Base-by-base conservation (phyloP, 179 eudicot species). In the Beta macrorhiza region DNA sequence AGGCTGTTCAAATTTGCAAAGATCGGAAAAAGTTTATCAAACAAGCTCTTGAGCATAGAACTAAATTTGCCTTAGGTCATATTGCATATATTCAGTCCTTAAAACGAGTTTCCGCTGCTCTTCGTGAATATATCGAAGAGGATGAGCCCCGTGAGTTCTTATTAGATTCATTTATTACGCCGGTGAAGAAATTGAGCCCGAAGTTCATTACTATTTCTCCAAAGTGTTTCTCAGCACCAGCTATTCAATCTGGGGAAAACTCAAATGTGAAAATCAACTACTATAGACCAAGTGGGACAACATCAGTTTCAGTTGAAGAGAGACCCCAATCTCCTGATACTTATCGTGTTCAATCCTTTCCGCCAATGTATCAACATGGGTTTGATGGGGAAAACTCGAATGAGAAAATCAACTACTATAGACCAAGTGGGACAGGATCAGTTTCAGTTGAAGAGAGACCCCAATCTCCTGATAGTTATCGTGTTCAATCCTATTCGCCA, bases 31-130 rank as follows among this genome's bases (percentile, higher is more conserved):
- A 82, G 82, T 95, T 94, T 87, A 92, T 95, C 49, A 92, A 91
- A 81, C 93, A 93, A 88, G 99, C 99, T 6, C 94, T 95, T 71
- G 98, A 94, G 88, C 88, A 92, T 16, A 86, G 98, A 82, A 86
- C 81, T 63, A 83, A 74, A 57, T 94, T 95, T 83, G 97, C 98
- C 68, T 85, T 93, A 3, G 93, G 92, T 74, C 99, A 95, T 77
- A 19, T 88, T 73, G 99, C 98, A n/a, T 95, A 95, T 82, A 80
- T 95, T 53, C 93, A 87, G 62, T 91, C 99, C 52, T 84, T 95
- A 77, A 90, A 87, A 86, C 86, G 95, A 82, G 96, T 95, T 65
- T 91, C 97, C 1, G 91, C 87, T 63, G 97, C 98, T 68, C 97
- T 95, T 84, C 89, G 92, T 76, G 94, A 92, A 51, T 95, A 95